phyloP scores from a whole-genome alignment of 2,329 filamentous ascomycete genomes.

The Fusarium sp. region DNA sequence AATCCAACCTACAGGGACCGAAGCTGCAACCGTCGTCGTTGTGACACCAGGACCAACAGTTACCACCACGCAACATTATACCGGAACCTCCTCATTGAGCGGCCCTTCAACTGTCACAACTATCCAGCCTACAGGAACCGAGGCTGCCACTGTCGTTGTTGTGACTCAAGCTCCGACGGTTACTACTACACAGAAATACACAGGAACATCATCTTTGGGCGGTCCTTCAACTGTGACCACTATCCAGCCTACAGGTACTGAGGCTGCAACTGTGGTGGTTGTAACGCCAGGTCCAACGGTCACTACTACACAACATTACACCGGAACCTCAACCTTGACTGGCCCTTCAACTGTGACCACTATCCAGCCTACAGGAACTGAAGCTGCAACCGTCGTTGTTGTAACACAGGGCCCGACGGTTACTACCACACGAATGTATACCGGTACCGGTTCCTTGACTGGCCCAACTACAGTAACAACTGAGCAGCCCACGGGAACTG shows the following conservation, averaged over 20 bases:
- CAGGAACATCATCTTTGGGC: not conserved
- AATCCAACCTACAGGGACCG: rapidly evolving
- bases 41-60: slow-evolving; percentile 4
- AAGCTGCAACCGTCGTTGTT: not conserved
- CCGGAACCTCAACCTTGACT: not conserved
- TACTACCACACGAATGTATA: slow-evolving; percentile 5
- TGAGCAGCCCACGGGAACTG: not conserved
- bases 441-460: not conserved
- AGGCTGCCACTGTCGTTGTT: not conserved
- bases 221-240: slow-evolving; percentile 1
- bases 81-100: not conserved
- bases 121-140: slow-evolving; percentile 1
- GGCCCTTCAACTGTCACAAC: slow-evolving; percentile 3
- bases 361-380: rapidly evolving
- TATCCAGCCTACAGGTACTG: not conserved
- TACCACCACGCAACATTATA: slow-evolving; percentile 4
- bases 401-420: slow-evolving; percentile 2
- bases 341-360: not conserved
- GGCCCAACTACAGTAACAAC: slow-evolving; percentile 3
- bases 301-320: not conserved
- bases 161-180: not conserved
- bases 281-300: not conserved
- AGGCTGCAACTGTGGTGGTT: not conserved
- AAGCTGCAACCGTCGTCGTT: not conserved
- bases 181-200: slow-evolving; percentile 5